Conservation (phyloP, 208 protist genomes). For the Angomonas deanei region DNA sequence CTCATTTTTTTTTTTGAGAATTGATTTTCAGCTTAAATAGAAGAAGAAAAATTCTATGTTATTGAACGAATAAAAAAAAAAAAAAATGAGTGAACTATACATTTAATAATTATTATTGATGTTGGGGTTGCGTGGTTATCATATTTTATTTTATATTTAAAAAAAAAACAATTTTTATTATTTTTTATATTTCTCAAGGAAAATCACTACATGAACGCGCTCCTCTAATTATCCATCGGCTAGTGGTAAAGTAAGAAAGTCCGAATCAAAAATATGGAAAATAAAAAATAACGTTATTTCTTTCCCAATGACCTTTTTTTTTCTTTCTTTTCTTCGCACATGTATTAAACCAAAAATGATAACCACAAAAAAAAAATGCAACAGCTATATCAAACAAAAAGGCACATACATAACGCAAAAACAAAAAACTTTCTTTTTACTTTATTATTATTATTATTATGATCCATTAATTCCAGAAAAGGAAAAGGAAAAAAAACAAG, state of each 20-base stretch:
- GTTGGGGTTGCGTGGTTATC: too few relatives aligned
- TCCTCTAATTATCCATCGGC: background rate
- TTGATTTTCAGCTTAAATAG: background rate
- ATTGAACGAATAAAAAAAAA: too few relatives aligned
- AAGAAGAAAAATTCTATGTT: background rate
- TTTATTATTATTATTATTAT: background rate
- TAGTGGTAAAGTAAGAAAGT: background rate
- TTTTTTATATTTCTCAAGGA: too few relatives aligned
- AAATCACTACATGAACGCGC: too few relatives aligned
- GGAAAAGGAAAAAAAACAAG: conserved; percentile 9
- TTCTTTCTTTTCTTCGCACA: too few relatives aligned
- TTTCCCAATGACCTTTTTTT: too few relatives aligned
- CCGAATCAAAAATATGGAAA: conserved; percentile 6
- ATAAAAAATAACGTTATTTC: too few relatives aligned
- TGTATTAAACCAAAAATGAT: conserved; percentile 18
- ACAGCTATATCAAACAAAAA: conserved; percentile 6
- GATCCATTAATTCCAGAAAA: background rate
- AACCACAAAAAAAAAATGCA: conserved; percentile 9
- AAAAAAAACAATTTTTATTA: background rate
- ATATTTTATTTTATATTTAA: too few relatives aligned
- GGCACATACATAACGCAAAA: conserved; percentile 12
- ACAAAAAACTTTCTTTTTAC: conserved; percentile 6
- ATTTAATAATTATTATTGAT: too few relatives aligned
- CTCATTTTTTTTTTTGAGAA: background rate
- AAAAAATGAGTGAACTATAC: too few relatives aligned